Evolutionary conservation across 2,329 filamentous ascomycete species (phyloP), one percentile per base, ranked within the genome.

Genomic region (Aureobasidium sp.): DNA sequence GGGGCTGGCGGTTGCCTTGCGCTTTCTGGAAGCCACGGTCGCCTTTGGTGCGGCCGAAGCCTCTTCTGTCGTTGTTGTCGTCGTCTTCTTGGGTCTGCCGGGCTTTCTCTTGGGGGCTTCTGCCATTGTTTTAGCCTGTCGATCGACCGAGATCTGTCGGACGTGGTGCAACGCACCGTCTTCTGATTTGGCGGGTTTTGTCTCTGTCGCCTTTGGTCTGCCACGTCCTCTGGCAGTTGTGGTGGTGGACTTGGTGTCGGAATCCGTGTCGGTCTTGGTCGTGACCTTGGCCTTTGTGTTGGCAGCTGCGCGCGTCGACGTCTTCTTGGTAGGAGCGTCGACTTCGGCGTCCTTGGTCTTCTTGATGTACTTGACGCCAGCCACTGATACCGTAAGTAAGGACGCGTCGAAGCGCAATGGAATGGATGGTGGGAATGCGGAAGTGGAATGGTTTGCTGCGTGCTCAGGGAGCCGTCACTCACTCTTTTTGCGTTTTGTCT

Each of bases 351-450:
- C 54, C 16, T 58, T 55, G 51, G 55, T 59, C 37, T 60, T 59
- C 53, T 63, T 64, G 56, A 63, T 60, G 53, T 62, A 62, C 52
- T 64, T 64, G 49, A 63, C 61, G 42, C 62, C 61, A 22, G 62
- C 62, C 62, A 63, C 59, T 58, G 34, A 38, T 21, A 21, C n/a
- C 3, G 17, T 45, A 16, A 44, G 51, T 6, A 30, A 22, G n/a
- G 39, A 41, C 41, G 40, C 51, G 41, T 53, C 14, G 11, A 8
- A 17, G 38, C 30, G 50, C 29, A 32, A 37, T 35, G 38, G 38
- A 49, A 38, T 38, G 45, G 44, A 27, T 16, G 4, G 24, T 16
- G 10, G 27, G 6, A 12, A n/a, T n/a, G n/a, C n/a, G n/a, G n/a
- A n/a, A n/a, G n/a, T n/a, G 38, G 38, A 44, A 44, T 34, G 42